phyloP scores from a whole-genome alignment of 345 rosid species.

The Eucalyptus fibrosa region DNA sequence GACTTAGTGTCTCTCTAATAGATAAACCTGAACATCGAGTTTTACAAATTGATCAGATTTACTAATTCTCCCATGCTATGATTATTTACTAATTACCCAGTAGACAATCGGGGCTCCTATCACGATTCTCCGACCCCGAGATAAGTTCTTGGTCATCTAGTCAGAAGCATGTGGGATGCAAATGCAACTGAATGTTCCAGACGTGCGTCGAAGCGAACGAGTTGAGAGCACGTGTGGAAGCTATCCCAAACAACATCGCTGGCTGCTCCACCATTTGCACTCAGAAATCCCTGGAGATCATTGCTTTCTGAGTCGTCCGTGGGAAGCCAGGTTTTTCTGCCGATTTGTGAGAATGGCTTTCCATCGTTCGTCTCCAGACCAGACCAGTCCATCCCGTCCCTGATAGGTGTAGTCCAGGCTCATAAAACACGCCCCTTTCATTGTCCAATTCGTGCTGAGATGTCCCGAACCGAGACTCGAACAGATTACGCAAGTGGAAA shows the following conservation, averaged over 20 bases:
- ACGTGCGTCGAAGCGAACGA: not conserved
- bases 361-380: not conserved
- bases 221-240: not conserved
- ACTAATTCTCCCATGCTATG: not conserved
- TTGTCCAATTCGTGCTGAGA: not conserved
- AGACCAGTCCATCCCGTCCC: not conserved
- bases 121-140: not conserved
- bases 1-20: not conserved
- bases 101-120: not conserved
- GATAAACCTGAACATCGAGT: not conserved
- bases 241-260: not conserved
- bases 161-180: not conserved
- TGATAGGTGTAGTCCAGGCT: not conserved
- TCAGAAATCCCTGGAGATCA: not conserved
- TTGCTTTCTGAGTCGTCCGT: not conserved
- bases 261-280: not conserved
- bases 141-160: not conserved
- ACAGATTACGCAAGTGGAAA: not conserved
- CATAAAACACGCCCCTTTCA: not conserved
- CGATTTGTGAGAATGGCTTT: not conserved
- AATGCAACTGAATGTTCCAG: not conserved
- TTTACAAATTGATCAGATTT: not conserved
- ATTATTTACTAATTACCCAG: not conserved
- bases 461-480: not conserved
- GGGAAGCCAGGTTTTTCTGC: not conserved